These are phyloP conservation scores for Cryptococcus sp. DNA, from an alignment of 1,284 basidiomycete species.

Conservation along the genomic window DNA sequence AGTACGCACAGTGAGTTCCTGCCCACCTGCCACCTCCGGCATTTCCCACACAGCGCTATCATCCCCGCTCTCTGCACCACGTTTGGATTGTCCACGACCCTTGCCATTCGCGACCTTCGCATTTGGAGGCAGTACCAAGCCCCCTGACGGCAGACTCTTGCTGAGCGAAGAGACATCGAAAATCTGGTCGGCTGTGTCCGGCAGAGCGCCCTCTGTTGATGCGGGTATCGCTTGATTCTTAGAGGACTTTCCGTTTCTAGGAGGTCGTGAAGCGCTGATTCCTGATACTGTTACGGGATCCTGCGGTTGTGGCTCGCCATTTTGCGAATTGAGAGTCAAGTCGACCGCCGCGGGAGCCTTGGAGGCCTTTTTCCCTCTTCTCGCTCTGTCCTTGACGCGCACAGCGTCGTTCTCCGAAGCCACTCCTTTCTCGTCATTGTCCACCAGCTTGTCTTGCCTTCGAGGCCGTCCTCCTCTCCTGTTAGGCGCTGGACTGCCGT, in stretches of 20 bases:
- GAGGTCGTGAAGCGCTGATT: slow-evolving; percentile 9
- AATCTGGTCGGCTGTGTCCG: not conserved
- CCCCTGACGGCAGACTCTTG: slow-evolving; percentile 22
- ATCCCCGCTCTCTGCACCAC: slow-evolving; percentile 18
- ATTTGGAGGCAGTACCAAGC: slow-evolving; percentile 4
- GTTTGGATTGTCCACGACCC: slow-evolving; percentile 12
- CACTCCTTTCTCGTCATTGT: slow-evolving; percentile 6
- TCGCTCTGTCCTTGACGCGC: not conserved
- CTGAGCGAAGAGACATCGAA: slow-evolving; percentile 29
- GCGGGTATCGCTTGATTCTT: not conserved
- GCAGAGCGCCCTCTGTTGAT: not conserved
- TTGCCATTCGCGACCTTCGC: slow-evolving; percentile 4
- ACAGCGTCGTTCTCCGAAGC: slow-evolving; percentile 9
- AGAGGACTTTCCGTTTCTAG: not conserved
- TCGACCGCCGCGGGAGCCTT: not conserved
- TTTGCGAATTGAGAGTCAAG: not conserved
- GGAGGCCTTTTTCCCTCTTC: slow-evolving; percentile 10
- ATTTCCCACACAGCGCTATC: slow-evolving; percentile 46
- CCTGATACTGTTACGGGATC: slow-evolving; percentile 10
- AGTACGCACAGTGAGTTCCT: slow-evolving; percentile 36
- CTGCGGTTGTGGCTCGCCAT: not conserved
- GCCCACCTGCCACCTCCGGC: slow-evolving; percentile 29
- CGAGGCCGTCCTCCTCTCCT: not conserved
- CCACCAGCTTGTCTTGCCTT: not conserved
- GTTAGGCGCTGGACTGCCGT: not conserved